Evolutionary conservation across 2,329 filamentous ascomycete species (phyloP).

Genomic region (Fragosphaeria purpurea): DNA sequence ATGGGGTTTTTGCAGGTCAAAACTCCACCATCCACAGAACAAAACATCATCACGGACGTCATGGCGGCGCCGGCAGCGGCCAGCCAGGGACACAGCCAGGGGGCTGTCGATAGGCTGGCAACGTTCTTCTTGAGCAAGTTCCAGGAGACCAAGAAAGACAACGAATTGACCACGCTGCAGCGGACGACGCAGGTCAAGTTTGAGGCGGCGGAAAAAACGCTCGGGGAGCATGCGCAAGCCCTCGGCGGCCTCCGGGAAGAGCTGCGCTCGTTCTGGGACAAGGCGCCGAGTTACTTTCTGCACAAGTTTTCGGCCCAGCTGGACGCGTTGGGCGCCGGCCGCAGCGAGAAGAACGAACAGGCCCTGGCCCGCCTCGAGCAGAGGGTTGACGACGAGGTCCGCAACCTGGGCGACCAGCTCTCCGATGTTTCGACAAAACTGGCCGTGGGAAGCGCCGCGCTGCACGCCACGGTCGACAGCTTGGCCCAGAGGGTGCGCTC

Average conservation of each 20-base stretch:
- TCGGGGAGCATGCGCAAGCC: constrained; percentile 3
- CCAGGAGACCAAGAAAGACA: constrained; percentile 10
- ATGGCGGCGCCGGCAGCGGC: no score
- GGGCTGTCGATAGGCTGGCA: constrained; percentile 9
- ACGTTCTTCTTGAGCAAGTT: constrained; percentile 11
- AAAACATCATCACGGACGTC: no score
- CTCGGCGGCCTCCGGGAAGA: constrained; percentile 4
- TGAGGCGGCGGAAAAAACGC: constrained; percentile 8
- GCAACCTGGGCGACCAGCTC: constrained; percentile 8
- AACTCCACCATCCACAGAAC: no score
- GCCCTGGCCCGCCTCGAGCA: constrained; percentile 8
- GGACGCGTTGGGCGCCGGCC: constrained; percentile 1
- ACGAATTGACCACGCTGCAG: constrained; percentile 4
- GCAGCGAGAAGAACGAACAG: constrained; percentile 6
- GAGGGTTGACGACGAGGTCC: constrained; percentile 11
- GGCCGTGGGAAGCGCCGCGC: constrained; percentile 3
- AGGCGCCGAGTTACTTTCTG: constrained; percentile 7
- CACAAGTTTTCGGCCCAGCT: constrained; percentile 10
- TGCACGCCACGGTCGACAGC: constrained; percentile 4
- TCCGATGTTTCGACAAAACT: constrained; percentile 9
- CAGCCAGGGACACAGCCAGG: not conserved
- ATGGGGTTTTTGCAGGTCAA: no score
- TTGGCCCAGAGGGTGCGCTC: not conserved
- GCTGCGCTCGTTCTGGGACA: constrained; percentile 11
- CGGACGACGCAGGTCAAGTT: constrained; percentile 9